Evolutionary conservation across 1,284 basidiomycete genomes (phyloP), one percentile per base, ranked within the genome.

Genomic region (Tilletia indica): DNA sequence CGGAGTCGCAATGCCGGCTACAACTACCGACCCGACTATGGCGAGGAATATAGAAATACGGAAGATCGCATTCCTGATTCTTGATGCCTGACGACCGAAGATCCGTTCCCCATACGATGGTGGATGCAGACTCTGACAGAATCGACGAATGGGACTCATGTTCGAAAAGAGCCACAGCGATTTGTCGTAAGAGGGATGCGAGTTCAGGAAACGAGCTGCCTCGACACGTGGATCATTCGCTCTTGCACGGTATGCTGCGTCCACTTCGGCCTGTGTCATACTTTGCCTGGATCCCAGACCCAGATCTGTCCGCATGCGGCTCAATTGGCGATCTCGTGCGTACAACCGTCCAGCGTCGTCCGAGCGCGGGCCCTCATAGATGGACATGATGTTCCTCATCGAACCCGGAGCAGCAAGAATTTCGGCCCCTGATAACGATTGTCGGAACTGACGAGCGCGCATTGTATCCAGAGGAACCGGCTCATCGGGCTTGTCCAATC

Each of bases 161-260:
- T 97, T 94, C 2, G 91, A 90, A 83, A 98, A 92, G 9, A 97
- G 76, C 91, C 93, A 97, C 77, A 97, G 91, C 0, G 92, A 90
- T 80, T 91, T 91, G 85, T 98, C 96, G 80, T 92, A 99, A 0
- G 91, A 89, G 0, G 96, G 94, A 85, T 98, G 92, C 63, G 91
- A 89, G 2, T 89, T 89, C 76, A 98, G 97, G 82, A 97, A 93
- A 76, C 93, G 92, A 0, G 92, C 91, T 80, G 91, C 92, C 80
- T 89, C 89, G 14, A 92, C 92, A n/a, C 90, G 88, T 9, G 89
- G 89, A 83, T 97, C 92, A 71, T 90, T 88, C 51, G 72, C 45
- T 86, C 31, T 88, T 11, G 74, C 73, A 64, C 72, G 61, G 67
- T 83, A 80, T 9, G 75, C 72, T 1, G 72, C 69, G n/a, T 78